Conservation (phyloP, 2,329 filamentous ascomycete genomes). For the Teratosphaeria nubilosa region DNA sequence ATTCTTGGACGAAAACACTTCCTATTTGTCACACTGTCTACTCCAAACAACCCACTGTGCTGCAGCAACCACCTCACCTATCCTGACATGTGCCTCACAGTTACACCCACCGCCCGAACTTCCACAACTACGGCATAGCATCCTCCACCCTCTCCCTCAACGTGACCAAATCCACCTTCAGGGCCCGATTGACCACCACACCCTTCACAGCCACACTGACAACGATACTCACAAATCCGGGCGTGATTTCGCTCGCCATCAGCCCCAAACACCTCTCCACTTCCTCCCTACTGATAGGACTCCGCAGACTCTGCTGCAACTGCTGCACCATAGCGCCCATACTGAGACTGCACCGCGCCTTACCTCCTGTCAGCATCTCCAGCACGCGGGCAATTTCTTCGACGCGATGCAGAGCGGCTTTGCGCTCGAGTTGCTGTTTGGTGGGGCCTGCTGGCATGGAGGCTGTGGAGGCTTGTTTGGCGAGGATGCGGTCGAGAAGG, state of each 20-base stretch:
- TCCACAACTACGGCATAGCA: constrained; percentile 1
- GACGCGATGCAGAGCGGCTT: constrained; percentile 36
- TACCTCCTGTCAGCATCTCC: constrained; percentile 30
- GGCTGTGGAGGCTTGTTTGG: constrained; percentile 36
- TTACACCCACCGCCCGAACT: background rate
- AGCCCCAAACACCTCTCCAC: constrained; percentile 33
- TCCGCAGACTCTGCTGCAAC: constrained; percentile 36
- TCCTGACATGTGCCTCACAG: background rate
- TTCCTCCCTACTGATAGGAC: constrained; percentile 36
- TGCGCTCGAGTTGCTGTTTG: constrained; percentile 34
- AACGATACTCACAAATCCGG: constrained; percentile 33
- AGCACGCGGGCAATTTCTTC: constrained; percentile 37
- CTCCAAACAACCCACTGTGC: background rate
- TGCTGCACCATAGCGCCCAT: constrained; percentile 33
- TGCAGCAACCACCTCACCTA: background rate
- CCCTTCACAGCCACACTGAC: constrained; percentile 31
- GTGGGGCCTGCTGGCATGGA: constrained; percentile 30
- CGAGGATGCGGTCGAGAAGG: constrained; percentile 42
- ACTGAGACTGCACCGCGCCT: constrained; percentile 33
- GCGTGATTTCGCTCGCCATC: constrained; percentile 34
- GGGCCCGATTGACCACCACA: constrained; percentile 30
- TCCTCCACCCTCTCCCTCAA: constrained; percentile 18
- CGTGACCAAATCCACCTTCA: constrained; percentile 15
- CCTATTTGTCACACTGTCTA: background rate
- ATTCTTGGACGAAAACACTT: background rate